phyloP scores from a whole-genome alignment of 2,329 filamentous ascomycete genomes.

The Trichoderma sp. region DNA sequence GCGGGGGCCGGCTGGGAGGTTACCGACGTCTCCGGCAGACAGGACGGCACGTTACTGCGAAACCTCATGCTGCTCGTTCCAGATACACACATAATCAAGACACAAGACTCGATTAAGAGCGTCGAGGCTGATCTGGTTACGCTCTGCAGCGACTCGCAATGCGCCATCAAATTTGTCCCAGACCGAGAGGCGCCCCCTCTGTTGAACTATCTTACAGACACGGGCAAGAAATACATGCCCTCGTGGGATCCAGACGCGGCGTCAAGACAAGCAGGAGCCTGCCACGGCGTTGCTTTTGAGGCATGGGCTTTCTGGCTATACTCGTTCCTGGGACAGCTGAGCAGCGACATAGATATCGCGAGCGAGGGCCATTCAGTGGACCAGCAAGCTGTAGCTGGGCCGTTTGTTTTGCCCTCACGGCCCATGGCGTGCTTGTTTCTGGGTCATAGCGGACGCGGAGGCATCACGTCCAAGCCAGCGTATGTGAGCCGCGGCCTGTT shows the following conservation, averaged over 20 bases:
- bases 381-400: conserved; percentile 41
- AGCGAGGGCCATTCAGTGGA: conserved; percentile 30
- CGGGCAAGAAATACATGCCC: conserved; percentile 38
- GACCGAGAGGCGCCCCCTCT: conserved; percentile 40
- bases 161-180: conserved; percentile 41
- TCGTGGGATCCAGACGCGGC: conserved; percentile 40
- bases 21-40: conserved; percentile 33
- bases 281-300: conserved; percentile 45
- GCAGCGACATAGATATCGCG: conserved; percentile 42
- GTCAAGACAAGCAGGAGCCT: conserved; percentile 37
- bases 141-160: conserved; percentile 41
- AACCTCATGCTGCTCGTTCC: conserved; percentile 45
- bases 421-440: conserved; percentile 46
- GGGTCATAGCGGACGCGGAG: conserved; percentile 43
- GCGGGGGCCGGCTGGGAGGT: conserved; percentile 43
- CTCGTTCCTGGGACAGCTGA: conserved; percentile 46
- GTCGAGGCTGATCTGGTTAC: conserved; percentile 44
- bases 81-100: conserved; percentile 32
- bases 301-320: conserved; percentile 50
- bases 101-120: conserved; percentile 38
- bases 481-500: conserved; percentile 45
- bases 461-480: conserved; percentile 42
- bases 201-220: conserved; percentile 42
- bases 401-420: conserved; percentile 46
- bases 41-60: conserved; percentile 41